phyloP scores from a whole-genome alignment of 768 basidiomycete species.

The Tylopilus felleus region DNA sequence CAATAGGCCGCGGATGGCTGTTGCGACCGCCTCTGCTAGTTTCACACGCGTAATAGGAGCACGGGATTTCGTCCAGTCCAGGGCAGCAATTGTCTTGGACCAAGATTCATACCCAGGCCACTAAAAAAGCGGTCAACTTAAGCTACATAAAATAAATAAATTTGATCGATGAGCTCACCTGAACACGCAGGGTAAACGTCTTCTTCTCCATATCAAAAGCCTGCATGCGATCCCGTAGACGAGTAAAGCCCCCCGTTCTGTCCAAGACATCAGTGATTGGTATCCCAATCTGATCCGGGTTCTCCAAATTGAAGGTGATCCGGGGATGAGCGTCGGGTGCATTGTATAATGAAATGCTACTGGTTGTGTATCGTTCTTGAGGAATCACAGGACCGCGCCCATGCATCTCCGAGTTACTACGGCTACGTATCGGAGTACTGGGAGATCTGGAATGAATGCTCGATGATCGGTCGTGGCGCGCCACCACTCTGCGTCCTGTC shows the following conservation, averaged over 20 bases:
- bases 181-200: constrained; percentile 71
- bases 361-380: constrained; percentile 22
- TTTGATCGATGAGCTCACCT: constrained; percentile 40
- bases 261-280: constrained; percentile 59
- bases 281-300: constrained; percentile 56
- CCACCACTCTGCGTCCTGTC: constrained; percentile 18
- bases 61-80: constrained; percentile 70
- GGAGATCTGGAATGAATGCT: constrained; percentile 11
- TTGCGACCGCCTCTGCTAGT: constrained; percentile 72
- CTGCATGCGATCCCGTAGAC: constrained; percentile 53
- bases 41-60: constrained; percentile 71
- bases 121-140: constrained; percentile 33
- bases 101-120: constrained; percentile 78
- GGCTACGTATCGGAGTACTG: constrained; percentile 1
- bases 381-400: constrained; percentile 24
- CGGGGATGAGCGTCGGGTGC: constrained; percentile 40
- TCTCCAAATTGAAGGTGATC: constrained; percentile 56
- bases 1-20: constrained; percentile 65
- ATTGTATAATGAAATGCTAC: constrained; percentile 6
- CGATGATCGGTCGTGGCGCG: constrained; percentile 13
- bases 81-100: constrained; percentile 73
- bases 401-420: not conserved
- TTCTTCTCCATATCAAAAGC: constrained; percentile 63
- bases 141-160: not conserved
- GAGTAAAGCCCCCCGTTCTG: constrained; percentile 41